These are phyloP conservation scores for Ogataea siamensis DNA, from an alignment of 805 yeast genomes.

Conservation along the genomic window DNA sequence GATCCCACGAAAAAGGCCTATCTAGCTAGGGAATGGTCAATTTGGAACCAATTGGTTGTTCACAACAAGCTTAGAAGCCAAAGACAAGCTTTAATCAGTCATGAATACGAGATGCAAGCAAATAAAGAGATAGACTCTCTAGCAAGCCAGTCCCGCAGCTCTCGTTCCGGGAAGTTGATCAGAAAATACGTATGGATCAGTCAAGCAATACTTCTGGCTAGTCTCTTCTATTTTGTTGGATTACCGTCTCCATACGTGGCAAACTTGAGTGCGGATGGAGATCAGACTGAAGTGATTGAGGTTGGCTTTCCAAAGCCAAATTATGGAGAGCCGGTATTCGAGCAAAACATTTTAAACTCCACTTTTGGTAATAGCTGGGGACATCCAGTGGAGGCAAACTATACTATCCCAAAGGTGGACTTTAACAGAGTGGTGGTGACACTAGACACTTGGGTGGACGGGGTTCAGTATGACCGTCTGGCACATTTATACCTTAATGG, in stretches of 20 bases:
- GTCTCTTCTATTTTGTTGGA: not conserved
- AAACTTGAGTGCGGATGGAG: not conserved
- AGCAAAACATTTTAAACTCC: slow-evolving; percentile 41
- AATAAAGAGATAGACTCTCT: too few relatives aligned
- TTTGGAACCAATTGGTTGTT: slow-evolving; percentile 33
- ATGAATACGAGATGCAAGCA: too few relatives aligned
- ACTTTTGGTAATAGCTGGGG: slow-evolving; percentile 64
- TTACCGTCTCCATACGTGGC: not conserved
- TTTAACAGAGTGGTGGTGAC: slow-evolving; percentile 55
- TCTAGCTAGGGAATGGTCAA: slow-evolving; percentile 35
- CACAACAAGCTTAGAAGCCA: slow-evolving; percentile 1
- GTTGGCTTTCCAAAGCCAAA: slow-evolving; percentile 31
- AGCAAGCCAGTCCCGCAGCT: too few relatives aligned
- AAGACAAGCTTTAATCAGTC: not conserved
- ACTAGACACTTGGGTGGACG: slow-evolving; percentile 50
- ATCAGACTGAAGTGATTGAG: slow-evolving; percentile 32
- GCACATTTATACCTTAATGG: slow-evolving; percentile 63
- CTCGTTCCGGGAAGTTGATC: too few relatives aligned
- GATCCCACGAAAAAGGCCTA: slow-evolving; percentile 26
- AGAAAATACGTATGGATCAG: not conserved
- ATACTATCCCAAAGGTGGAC: slow-evolving; percentile 43
- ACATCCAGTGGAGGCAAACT: slow-evolving; percentile 42
- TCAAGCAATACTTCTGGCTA: not conserved
- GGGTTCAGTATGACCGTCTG: slow-evolving; percentile 64
- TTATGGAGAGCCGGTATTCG: slow-evolving; percentile 38